phyloP scores from a whole-genome alignment of 768 basidiomycete genomes.

The Goffeauzyma gilvescens region DNA sequence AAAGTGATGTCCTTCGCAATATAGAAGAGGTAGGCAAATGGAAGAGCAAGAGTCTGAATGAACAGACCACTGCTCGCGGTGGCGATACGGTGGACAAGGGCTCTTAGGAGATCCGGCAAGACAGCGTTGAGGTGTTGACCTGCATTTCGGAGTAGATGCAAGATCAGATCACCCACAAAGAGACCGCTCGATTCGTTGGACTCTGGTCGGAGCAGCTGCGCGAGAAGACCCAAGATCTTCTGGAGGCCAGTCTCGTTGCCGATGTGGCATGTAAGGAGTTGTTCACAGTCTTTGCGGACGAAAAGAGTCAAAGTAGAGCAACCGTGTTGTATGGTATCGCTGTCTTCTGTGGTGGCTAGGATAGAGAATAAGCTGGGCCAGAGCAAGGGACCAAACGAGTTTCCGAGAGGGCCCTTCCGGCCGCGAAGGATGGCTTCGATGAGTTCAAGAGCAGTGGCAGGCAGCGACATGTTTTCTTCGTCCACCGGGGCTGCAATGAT shows the following conservation, averaged over 20 bases:
- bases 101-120: slow-evolving; percentile 66
- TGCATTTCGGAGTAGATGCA: slow-evolving; percentile 70
- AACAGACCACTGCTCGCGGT: slow-evolving; percentile 79
- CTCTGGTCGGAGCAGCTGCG: slow-evolving; percentile 49
- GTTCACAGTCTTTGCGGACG: slow-evolving; percentile 68
- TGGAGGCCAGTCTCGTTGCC: not conserved
- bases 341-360: slow-evolving; percentile 54
- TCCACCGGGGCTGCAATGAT: slow-evolving; percentile 38
- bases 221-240: slow-evolving; percentile 54
- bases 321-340: slow-evolving; percentile 40
- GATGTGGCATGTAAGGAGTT: slow-evolving; percentile 48
- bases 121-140: slow-evolving; percentile 64
- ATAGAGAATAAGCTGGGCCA: slow-evolving; percentile 58
- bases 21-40: slow-evolving; percentile 81
- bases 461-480: slow-evolving; percentile 52
- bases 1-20: slow-evolving; percentile 59
- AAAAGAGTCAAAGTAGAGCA: slow-evolving; percentile 52
- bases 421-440: slow-evolving; percentile 53
- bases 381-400: slow-evolving; percentile 57
- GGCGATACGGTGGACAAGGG: slow-evolving; percentile 61
- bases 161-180: slow-evolving; percentile 82
- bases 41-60: slow-evolving; percentile 75
- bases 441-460: slow-evolving; percentile 65
- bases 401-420: slow-evolving; percentile 46
- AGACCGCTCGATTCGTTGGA: slow-evolving; percentile 84